Conservation (phyloP, 1,284 basidiomycete genomes). For the Ganoderma resinaceum region DNA sequence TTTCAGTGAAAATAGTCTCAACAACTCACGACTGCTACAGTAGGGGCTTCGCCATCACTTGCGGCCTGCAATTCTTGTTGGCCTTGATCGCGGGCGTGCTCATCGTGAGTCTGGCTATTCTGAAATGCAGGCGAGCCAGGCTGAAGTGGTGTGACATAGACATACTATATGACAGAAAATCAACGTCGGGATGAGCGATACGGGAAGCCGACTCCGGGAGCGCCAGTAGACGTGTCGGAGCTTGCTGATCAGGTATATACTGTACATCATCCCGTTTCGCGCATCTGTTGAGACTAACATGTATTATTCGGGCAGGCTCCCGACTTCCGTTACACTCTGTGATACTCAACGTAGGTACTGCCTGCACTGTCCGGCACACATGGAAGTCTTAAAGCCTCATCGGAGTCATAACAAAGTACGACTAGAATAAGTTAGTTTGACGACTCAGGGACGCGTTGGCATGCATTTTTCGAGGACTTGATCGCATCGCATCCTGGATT, state of each 20-base stretch:
- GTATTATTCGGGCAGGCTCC: not conserved
- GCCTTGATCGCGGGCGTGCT: slow-evolving; percentile 60
- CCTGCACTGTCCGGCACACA: too few species aligned
- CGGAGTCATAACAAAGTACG: too few species aligned
- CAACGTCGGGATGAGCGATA: slow-evolving; percentile 58
- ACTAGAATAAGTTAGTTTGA: too few species aligned
- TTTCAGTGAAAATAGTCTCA: not conserved
- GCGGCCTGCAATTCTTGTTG: slow-evolving; percentile 63
- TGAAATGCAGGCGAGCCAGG: too few species aligned
- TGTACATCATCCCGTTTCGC: too few species aligned
- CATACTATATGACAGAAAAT: slow-evolving; percentile 60
- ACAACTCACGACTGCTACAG: slow-evolving; percentile 42
- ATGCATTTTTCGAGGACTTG: too few species aligned
- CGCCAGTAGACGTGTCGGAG: slow-evolving; percentile 69
- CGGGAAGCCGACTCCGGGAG: slow-evolving; percentile 57
- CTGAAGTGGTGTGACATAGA: not conserved
- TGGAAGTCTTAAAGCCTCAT: too few species aligned
- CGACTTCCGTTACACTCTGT: slow-evolving; percentile 10
- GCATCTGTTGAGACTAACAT: too few species aligned
- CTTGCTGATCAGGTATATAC: slow-evolving; percentile 51
- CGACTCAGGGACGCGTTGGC: too few species aligned
- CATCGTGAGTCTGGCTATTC: slow-evolving; percentile 51
- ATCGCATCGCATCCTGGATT: too few species aligned
- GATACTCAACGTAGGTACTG: not conserved
- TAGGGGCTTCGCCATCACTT: slow-evolving; percentile 69